phyloP scores from a whole-genome alignment of 257 asterid genomes.

The Gynochthodes officinalis region DNA sequence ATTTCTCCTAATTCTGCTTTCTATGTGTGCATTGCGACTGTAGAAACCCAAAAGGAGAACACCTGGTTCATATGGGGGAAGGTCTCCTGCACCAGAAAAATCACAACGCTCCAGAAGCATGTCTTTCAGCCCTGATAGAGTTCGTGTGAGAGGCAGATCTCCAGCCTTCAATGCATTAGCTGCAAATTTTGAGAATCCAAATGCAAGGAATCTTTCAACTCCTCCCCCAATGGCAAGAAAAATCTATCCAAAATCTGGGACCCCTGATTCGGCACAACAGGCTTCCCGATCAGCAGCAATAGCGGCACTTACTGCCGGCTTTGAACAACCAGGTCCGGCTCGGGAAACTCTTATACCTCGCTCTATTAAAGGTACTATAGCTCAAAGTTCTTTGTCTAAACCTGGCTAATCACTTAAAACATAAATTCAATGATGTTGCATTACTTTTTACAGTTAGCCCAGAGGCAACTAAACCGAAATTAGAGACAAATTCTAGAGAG shows the following conservation, averaged over 20 bases:
- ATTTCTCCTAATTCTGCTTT: conserved; percentile 1
- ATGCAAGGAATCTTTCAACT: conserved; percentile 81
- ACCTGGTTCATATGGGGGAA: conserved; percentile 61
- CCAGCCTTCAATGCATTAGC: conserved; percentile 97
- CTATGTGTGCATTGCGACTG: conserved; percentile 18
- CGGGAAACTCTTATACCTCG: conserved; percentile 58
- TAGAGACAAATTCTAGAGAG: conserved; percentile 51
- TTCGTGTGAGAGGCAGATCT: conserved; percentile 96
- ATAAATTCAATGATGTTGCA: neutral
- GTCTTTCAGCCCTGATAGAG: conserved; percentile 98
- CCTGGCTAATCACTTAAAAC: neutral
- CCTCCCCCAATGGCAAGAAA: conserved; percentile 92
- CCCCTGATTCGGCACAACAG: conserved; percentile 59
- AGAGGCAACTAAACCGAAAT: conserved; percentile 39
- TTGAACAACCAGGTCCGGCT: conserved; percentile 66
- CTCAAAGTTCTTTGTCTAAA: conserved; percentile 9
- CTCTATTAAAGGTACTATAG: conserved; percentile 53
- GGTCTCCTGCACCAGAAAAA: conserved; percentile 82
- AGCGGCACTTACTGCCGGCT: conserved; percentile 57
- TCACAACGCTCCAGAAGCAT: conserved; percentile 94
- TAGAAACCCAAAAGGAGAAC: conserved; percentile 93
- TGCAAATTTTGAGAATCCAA: conserved; percentile 79
- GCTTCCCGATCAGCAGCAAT: conserved; percentile 66
- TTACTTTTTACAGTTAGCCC: conserved; percentile 48
- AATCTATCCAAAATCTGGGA: conserved; percentile 79